Conservation (phyloP, 139 green algal genomes). For the Coelastrella sp. region DNA sequence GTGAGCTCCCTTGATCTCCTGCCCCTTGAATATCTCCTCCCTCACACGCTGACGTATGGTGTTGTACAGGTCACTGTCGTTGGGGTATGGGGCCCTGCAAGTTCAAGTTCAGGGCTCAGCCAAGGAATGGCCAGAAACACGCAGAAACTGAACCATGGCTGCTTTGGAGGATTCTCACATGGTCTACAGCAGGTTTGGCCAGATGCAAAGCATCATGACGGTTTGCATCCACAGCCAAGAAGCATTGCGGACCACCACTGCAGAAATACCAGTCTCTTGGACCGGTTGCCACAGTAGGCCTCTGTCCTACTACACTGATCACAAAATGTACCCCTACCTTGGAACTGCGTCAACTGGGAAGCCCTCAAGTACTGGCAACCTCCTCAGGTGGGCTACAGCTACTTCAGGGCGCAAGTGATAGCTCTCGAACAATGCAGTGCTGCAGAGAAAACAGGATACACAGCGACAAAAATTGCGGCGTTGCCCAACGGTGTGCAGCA, state of each 20-base stretch:
- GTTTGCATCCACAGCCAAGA: too few species aligned
- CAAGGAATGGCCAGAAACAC: too few species aligned
- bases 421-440: constrained; percentile 88
- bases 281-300: too few species aligned
- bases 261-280: too few species aligned
- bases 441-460: neutral
- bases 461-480: neutral
- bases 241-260: too few species aligned
- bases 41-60: constrained; percentile 80
- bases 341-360: constrained; percentile 88
- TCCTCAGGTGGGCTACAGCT: constrained; percentile 67
- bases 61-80: constrained; percentile 81
- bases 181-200: too few species aligned
- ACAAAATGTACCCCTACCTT: constrained; percentile 4
- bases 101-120: neutral
- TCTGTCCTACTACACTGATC: neutral
- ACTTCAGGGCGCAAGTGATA: constrained; percentile 86
- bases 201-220: too few species aligned
- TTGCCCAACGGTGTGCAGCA: too few species aligned
- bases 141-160: too few species aligned
- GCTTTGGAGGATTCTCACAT: too few species aligned
- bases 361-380: constrained; percentile 78
- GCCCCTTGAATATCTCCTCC: constrained; percentile 86
- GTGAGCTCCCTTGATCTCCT: constrained; percentile 80
- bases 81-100: constrained; percentile 75